Percentiles rank a stretch among this genome's conserved stretches.
Conservation (phyloP, 164 flowering plant species). For the Liquidambar formosana region DNA sequence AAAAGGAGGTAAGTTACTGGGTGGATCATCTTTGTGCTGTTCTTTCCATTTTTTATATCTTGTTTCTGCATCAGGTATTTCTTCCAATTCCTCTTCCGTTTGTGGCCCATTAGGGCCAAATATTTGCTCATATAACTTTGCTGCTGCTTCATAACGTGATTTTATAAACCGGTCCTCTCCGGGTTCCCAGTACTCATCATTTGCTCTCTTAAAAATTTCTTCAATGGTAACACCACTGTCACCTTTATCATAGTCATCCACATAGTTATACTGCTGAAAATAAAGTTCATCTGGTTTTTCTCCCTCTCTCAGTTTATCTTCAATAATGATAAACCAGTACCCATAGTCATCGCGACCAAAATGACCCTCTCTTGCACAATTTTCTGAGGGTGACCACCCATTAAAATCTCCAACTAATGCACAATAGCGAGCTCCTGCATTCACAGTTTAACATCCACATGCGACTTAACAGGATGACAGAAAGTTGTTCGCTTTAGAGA, state of each 20-base stretch:
- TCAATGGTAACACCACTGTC: conserved; percentile 77
- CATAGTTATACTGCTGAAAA: conserved; percentile 91
- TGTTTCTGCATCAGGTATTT: conserved; percentile 83
- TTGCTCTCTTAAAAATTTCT: conserved; percentile 65
- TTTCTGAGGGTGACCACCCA: conserved; percentile 91
- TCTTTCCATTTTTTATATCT: conserved; percentile 86
- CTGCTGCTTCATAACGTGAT: conserved; percentile 61
- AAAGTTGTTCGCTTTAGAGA: neutral
- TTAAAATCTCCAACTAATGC: conserved; percentile 89
- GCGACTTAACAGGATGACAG: neutral
- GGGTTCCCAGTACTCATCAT: conserved; percentile 97
- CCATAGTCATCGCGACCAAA: conserved; percentile 93
- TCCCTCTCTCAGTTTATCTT: conserved; percentile 86
- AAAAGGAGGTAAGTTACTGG: conserved; percentile 60
- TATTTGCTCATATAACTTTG: conserved; percentile 84
- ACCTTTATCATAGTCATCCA: conserved; percentile 93
- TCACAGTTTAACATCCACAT: conserved; percentile 12
- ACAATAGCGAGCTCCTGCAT: conserved; percentile 89
- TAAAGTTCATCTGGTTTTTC: conserved; percentile 74
- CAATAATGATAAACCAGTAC: conserved; percentile 85
- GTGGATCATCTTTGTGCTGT: conserved; percentile 82
- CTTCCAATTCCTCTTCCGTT: conserved; percentile 78
- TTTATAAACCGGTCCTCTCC: conserved; percentile 79
- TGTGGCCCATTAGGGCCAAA: conserved; percentile 99
- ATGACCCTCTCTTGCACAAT: conserved; percentile 85